A percentile compares a stretch with the other conserved stretches of the same genome.
phyloP scores from a whole-genome alignment of 2,329 filamentous ascomycete genomes.

The Colletotrichum paranaense region DNA sequence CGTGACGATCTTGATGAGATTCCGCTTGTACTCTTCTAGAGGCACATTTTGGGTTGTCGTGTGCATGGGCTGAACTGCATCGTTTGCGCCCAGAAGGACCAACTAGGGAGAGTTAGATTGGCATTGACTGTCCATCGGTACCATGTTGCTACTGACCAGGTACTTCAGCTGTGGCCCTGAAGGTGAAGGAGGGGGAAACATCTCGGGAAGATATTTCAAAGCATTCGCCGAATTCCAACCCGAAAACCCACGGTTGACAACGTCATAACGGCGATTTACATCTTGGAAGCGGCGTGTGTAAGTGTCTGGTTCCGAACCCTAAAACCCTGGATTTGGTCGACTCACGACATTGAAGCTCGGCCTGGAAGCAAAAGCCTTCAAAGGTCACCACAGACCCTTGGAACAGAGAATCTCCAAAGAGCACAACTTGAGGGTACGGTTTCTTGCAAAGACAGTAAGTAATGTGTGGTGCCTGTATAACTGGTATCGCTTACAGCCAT shows the following conservation, averaged over 20 bases:
- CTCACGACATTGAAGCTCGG: conserved; percentile 76
- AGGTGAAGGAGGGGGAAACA: conserved; percentile 75
- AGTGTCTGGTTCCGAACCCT: conserved; percentile 57
- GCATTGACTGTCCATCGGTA: background rate
- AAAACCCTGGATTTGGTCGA: conserved; percentile 54
- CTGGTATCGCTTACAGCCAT: background rate
- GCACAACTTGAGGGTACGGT: conserved; percentile 77
- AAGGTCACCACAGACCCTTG: conserved; percentile 72
- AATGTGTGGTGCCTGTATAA: background rate
- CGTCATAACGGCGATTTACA: conserved; percentile 82
- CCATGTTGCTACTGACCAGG: conserved; percentile 60
- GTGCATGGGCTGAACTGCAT: conserved; percentile 76
- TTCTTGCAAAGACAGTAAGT: conserved; percentile 18
- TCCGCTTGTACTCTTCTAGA: conserved; percentile 78
- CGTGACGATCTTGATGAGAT: conserved; percentile 77
- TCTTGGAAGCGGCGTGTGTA: conserved; percentile 55
- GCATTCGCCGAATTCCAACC: conserved; percentile 88
- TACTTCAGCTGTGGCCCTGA: conserved; percentile 72
- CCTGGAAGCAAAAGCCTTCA: conserved; percentile 79
- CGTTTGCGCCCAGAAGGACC: conserved; percentile 90
- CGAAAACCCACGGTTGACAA: conserved; percentile 88
- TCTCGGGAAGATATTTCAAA: conserved; percentile 73
- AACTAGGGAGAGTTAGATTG: conserved; percentile 43
- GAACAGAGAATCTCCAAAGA: conserved; percentile 92
- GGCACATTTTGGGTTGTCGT: conserved; percentile 80